Base-by-base conservation (phyloP, 495 filamentous ascomycete species). In the Endocarpon pusillum region DNA sequence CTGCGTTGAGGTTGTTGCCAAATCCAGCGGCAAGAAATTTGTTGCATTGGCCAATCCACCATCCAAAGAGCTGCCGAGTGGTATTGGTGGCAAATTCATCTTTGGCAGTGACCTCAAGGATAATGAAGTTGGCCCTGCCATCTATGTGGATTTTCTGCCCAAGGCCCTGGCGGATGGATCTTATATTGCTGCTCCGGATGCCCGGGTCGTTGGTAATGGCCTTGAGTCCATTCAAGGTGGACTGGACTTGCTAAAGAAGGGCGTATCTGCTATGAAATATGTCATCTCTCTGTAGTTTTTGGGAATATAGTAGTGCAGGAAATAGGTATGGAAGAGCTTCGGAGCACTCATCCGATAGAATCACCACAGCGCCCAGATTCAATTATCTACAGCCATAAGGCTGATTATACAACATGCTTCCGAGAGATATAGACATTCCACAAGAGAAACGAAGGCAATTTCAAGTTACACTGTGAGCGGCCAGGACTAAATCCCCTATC, bases 241-340 rank as follows among this genome's bases (percentile, higher is more conserved):
- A 15, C 32, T 60, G 27, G 54, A 65, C 43, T 16, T 52, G 7
- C 28, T 52, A 24, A 44, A 38, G 21, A 52, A 52, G 35, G 63
- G 63, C 0, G 48, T 61, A 6, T 63, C 59, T 7, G 65, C 55
- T 3, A 47, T 38, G 39, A 68, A 69, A 42, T 19, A 62, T 5
- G 62, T 69, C 17, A 50, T 66, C 7, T 31, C 19, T n/a, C 28
- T 31, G 5, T 31, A 31, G n/a, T n/a, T n/a, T n/a, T n/a, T n/a
- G n/a, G n/a, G n/a, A n/a, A n/a, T n/a, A n/a, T n/a, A n/a, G n/a
- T n/a, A n/a, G n/a, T n/a, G n/a, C n/a, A n/a, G n/a, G n/a, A n/a
- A n/a, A n/a, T n/a, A n/a, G n/a, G n/a, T n/a, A n/a, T n/a, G n/a
- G n/a, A n/a, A n/a, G n/a, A n/a, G n/a, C n/a, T n/a, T n/a, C n/a